Percentiles rank a stretch among this genome's conserved stretches.
Evolutionary conservation across 2,329 filamentous ascomycete genomes (phyloP).

Genomic region (Colletotrichum higginsianum): DNA sequence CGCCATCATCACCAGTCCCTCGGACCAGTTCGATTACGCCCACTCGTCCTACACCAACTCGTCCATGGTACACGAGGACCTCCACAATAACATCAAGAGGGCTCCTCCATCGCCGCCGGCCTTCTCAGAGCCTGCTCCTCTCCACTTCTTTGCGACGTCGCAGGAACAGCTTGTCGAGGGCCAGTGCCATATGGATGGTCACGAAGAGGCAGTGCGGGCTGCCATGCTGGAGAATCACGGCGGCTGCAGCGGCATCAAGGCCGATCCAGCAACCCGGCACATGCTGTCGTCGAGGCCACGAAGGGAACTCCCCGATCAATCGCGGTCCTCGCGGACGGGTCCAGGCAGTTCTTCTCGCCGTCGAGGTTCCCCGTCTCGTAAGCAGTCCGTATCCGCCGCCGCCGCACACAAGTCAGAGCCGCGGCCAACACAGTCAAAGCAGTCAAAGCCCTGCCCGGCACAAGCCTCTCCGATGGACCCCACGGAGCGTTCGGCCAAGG

Average conservation of each 20-base stretch:
- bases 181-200: constrained; percentile 16
- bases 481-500: constrained; percentile 49
- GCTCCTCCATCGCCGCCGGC: constrained; percentile 23
- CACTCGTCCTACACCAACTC: constrained; percentile 30
- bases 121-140: constrained; percentile 31
- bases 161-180: constrained; percentile 16
- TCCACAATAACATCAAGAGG: constrained; percentile 21
- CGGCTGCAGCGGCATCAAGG: neutral
- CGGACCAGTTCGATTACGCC: constrained; percentile 33
- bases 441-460: constrained; percentile 22
- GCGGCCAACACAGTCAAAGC: constrained; percentile 27
- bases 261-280: neutral
- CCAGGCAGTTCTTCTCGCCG: neutral
- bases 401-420: constrained; percentile 21
- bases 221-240: constrained; percentile 1
- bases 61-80: constrained; percentile 19
- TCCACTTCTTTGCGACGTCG: constrained; percentile 25
- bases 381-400: neutral
- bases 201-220: neutral
- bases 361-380: constrained; percentile 8
- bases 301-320: constrained; percentile 36
- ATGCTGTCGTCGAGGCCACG: constrained; percentile 21
- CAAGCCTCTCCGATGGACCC: constrained; percentile 1
- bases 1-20: constrained; percentile 16
- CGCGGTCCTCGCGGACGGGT: constrained; percentile 14